Percentiles rank a stretch among this genome's conserved stretches.
phyloP scores from a whole-genome alignment of 495 filamentous ascomycete genomes.

The Podospora bellae-mahoneyi region DNA sequence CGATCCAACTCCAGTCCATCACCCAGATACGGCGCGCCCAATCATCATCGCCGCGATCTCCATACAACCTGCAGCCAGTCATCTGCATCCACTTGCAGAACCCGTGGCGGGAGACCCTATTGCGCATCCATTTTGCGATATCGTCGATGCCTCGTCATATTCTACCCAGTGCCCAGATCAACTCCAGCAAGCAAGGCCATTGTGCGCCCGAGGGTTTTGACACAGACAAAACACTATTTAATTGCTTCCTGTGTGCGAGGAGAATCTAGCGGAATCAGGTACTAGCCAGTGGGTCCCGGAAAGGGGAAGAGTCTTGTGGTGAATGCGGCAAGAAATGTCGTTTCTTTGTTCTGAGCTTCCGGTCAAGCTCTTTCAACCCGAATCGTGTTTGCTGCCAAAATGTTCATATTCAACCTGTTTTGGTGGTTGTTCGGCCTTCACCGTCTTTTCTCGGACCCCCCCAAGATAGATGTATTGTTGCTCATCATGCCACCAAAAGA shows the following conservation, averaged over 20 bases:
- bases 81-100: neutral
- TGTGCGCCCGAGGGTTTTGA: neutral
- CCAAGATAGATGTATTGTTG: neutral
- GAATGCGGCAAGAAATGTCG: neutral
- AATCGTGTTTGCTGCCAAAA: neutral
- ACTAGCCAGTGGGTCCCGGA: neutral
- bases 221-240: neutral
- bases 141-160: neutral
- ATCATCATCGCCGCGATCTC: neutral
- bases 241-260: neutral
- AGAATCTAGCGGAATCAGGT: neutral
- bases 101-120: neutral
- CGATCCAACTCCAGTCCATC: neutral
- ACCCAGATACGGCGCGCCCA: neutral
- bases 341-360: neutral
- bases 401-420: neutral
- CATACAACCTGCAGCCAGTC: neutral
- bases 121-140: neutral
- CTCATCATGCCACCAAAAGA: neutral
- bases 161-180: no score
- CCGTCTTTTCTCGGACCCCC: no score
- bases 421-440: neutral
- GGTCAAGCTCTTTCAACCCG: neutral
- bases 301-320: neutral
- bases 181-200: neutral